These are phyloP conservation scores for Plasmodium gaboni DNA, from an alignment of 169 alveolate species.

Conservation along the genomic window DNA sequence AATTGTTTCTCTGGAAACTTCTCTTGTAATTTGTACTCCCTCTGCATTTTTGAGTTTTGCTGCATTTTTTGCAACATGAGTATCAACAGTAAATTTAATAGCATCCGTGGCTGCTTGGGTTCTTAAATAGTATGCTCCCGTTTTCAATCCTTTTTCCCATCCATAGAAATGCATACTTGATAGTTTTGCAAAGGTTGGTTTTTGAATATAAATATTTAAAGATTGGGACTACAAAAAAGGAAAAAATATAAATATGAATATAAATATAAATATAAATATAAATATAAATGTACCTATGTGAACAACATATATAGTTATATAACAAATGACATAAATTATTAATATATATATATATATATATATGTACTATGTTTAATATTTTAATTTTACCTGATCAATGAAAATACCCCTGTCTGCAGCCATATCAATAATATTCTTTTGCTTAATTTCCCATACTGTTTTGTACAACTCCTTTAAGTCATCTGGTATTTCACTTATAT, in stretches of 20 bases:
- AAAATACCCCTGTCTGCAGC: conserved; percentile 97
- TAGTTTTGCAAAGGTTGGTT: conserved; percentile 96
- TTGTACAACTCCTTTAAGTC: conserved; percentile 93
- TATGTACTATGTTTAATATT: neutral
- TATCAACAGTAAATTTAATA: conserved; percentile 97
- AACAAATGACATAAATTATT: neutral
- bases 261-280: neutral
- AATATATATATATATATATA: conserved; percentile 1
- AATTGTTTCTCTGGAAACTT: conserved; percentile 75
- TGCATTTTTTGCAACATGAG: conserved; percentile 83
- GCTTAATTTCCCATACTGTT: conserved; percentile 99
- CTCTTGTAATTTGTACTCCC: conserved; percentile 54
- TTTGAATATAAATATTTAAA: conserved; percentile 95
- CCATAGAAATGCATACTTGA: conserved; percentile 99
- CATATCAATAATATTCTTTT: conserved; percentile 95
- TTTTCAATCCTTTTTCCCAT: conserved; percentile 98
- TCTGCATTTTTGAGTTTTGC: conserved; percentile 74
- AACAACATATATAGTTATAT: neutral
- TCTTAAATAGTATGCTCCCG: conserved; percentile 97
- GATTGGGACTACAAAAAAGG: conserved; percentile 92
- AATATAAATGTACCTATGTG: neutral
- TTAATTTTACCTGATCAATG: conserved; percentile 85
- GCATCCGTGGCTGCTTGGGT: conserved; percentile 99
- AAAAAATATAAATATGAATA: neutral
- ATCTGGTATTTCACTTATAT: conserved; percentile 94